Base-by-base conservation (phyloP, 2,329 filamentous ascomycete genomes). In the Diaporthe vexans region DNA sequence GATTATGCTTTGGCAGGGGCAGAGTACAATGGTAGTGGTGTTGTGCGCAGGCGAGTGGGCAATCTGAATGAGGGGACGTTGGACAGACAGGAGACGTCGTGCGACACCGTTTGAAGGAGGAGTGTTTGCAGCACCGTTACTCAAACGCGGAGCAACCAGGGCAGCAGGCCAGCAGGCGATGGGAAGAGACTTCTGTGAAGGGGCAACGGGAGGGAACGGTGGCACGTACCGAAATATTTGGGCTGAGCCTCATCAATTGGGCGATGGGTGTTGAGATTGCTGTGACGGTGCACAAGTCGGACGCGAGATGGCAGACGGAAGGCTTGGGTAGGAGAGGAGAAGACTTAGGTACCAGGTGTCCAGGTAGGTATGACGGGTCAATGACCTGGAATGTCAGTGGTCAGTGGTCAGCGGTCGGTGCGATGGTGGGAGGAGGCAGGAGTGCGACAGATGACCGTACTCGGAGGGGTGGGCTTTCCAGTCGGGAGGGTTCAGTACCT, bases 91-190 rank as follows among this genome's bases (percentile, higher is more conserved):
- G 70, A 73, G 73, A 67, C 52, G 52, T 40, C 67, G 75, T 76
- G 70, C 48, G 75, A 76, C 75, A 58, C 75, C 70, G 72, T 71
- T 71, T 67, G 75, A 72, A 46, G 65, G 57, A 37, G n/a, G 52
- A 58, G 43, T 73, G 73, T 75, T 76, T 75, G 75, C 75, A 73
- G 56, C 65, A 35, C 54, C 52, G 75, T 76, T 68, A 75, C 75
- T 71, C 75, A 73, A 61, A 29, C 35, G 59, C 26, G 65, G 65
- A 67, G 46, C 54, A 65, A 65, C 59, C 73, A 70, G 73, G 75
- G 52, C 51, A 76, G 37, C 19, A 54, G 51, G 70, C 57, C 75
- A 43, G 40, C 40, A 43, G 40, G 40, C 15, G 3, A 19, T 4
- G 13, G 15, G 59, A 58, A n/a, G 63, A 71, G 73, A 56, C 17